Conservation (phyloP, 305 asterid genomes). For the Withania somnifera region DNA sequence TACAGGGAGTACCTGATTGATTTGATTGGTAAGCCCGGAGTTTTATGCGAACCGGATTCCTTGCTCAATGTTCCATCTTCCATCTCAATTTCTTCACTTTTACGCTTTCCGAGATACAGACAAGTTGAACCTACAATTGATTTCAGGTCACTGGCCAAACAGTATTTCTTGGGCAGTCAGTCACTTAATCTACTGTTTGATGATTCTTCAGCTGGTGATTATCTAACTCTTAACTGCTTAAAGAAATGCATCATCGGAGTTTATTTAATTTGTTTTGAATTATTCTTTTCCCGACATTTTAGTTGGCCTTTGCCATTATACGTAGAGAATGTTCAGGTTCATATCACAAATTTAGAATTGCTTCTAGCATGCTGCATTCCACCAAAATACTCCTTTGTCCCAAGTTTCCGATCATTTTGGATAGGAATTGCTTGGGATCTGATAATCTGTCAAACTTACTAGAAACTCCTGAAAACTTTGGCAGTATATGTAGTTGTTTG, state of each 20-base stretch:
- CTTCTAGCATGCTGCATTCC: background rate
- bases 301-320: background rate
- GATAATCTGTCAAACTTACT: background rate
- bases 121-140: constrained; percentile 59
- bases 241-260: background rate
- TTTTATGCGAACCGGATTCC: constrained; percentile 79
- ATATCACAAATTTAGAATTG: background rate
- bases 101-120: constrained; percentile 81
- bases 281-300: background rate
- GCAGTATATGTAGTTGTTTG: background rate
- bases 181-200: constrained; percentile 73
- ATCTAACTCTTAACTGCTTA: background rate
- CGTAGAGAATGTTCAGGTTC: background rate
- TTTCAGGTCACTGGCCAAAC: constrained; percentile 84
- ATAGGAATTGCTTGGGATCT: background rate
- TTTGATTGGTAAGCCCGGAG: constrained; percentile 76
- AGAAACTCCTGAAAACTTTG: background rate
- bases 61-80: constrained; percentile 90
- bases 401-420: background rate
- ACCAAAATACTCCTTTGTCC: background rate
- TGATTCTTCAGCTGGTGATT: constrained; percentile 66
- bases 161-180: constrained; percentile 66
- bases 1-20: constrained; percentile 88
- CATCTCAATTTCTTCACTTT: constrained; percentile 82
- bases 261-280: background rate